These are phyloP conservation scores for Phytophthora meadii DNA, from an alignment of 352 stramenopile species.

Conservation along the genomic window DNA sequence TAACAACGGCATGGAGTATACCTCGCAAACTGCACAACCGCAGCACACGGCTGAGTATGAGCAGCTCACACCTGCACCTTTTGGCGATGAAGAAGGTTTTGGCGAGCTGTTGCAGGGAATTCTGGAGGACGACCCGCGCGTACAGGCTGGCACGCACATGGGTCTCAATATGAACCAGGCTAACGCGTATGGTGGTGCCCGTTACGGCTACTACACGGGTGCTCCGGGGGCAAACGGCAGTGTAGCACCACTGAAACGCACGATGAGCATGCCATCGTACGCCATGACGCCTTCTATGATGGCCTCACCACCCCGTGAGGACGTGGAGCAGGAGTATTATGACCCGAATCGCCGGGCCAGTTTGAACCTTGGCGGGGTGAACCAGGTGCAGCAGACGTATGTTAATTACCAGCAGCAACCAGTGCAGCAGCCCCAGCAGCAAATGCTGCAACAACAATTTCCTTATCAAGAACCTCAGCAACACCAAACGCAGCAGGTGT, in stretches of 20 bases:
- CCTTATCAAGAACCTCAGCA: constrained; percentile 34
- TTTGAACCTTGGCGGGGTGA: constrained; percentile 25
- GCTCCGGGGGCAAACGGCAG: constrained; percentile 7
- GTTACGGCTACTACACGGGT: constrained; percentile 33
- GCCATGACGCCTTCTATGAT: constrained; percentile 30
- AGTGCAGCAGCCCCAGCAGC: constrained; percentile 34
- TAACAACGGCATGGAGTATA: constrained; percentile 40
- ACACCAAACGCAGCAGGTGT: constrained; percentile 27
- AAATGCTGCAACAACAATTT: constrained; percentile 33
- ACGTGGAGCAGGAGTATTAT: constrained; percentile 35
- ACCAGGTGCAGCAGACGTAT: constrained; percentile 28
- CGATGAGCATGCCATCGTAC: constrained; percentile 50
- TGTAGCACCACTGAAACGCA: constrained; percentile 41
- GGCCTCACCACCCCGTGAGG: constrained; percentile 20
- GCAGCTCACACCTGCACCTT: constrained; percentile 58
- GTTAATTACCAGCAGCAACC: constrained; percentile 35
- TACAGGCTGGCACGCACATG: constrained; percentile 19
- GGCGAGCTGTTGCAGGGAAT: constrained; percentile 76
- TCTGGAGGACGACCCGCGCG: constrained; percentile 66
- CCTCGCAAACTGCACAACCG: constrained; percentile 20
- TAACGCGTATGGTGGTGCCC: constrained; percentile 16
- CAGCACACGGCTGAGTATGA: constrained; percentile 49
- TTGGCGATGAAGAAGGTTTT: constrained; percentile 73
- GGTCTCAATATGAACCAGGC: constrained; percentile 27
- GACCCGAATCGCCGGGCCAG: constrained; percentile 33